Evolutionary conservation across 257 asterid species (phyloP).

Genomic region (Mentha longifolia): DNA sequence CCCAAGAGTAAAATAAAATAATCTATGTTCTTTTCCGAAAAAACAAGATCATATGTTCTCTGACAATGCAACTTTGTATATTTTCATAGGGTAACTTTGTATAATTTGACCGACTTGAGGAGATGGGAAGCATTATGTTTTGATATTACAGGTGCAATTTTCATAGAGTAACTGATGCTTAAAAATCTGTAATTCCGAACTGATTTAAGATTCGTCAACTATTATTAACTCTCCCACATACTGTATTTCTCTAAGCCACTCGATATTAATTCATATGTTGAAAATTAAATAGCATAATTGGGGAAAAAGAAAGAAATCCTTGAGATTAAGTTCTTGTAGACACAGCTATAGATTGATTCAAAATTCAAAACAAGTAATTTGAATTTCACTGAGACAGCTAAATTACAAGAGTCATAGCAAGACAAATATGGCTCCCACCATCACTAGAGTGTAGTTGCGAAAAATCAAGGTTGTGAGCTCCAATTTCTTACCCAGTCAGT

Average conservation of each 20-base stretch:
- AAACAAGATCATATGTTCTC: background rate
- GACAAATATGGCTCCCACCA: background rate
- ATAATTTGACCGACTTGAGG: no score
- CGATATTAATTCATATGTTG: no score
- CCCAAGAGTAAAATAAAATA: background rate
- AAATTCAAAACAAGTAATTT: background rate
- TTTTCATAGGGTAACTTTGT: no score
- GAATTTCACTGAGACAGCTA: background rate
- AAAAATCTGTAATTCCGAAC: background rate
- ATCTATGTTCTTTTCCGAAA: background rate
- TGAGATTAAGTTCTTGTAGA: no score
- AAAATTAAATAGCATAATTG: no score
- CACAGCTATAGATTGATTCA: background rate
- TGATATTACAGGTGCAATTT: background rate
- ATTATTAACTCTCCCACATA: no score
- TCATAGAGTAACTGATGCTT: background rate
- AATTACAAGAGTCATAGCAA: background rate
- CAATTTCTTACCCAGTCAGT: slow-evolving; percentile 71
- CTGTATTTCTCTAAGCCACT: no score
- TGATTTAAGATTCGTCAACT: background rate
- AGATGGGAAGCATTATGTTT: no score
- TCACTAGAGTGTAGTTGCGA: background rate
- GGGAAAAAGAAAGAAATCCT: no score
- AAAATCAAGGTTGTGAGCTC: slow-evolving; percentile 46
- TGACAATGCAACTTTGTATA: background rate